Base-by-base conservation (phyloP, 139 green algal species). In the Chlorella sp. region DNA sequence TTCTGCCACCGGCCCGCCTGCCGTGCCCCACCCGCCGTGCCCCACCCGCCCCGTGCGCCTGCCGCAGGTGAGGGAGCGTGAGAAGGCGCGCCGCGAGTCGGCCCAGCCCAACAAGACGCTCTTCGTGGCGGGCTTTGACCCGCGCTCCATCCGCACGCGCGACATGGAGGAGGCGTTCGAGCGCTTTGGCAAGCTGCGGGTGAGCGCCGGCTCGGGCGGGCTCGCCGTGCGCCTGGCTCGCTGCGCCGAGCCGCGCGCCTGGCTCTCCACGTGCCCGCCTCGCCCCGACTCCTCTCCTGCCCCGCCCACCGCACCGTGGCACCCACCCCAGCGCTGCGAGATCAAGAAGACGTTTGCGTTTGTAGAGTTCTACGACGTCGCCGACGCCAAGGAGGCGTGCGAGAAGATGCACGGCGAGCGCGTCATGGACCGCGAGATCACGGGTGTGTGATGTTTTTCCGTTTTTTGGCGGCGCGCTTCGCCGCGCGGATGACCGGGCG, bases 101-200 rank as follows among this genome's bases (percentile, higher is more conserved):
- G 80, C 75, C 5, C 77, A 71, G 25, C 91, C 91, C 33, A 90
- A 86, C n/a, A 86, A 60, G 11, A 96, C 91, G 2, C 84, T 97
- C 15, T 96, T 96, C 75, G 91, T 96, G 29, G 90, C 92, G 12
- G 92, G 93, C 66, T 90, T 89, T 66, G 91, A 96, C 63, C 74
- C 84, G 1, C 69, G 82, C 15, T 62, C 48, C 38, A 91, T 85
- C 4, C 70, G 79, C 1, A 89, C 91, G 55, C 72, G 84, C 2
- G 90, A 95, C 67, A 51, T 97, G 15, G 88, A 94, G 63, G 70
- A 79, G 19, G 82, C 85, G 61, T 96, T 95, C 70, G 83, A 89
- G 48, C 64, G 46, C 15, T 90, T 76, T 81, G 85, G 85, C 21
- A 58, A 55, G 27, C 56, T 89, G 42, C 60, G 42, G 45, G 74